Base-by-base conservation (phyloP, 768 basidiomycete genomes). In the Podaxis sp. region DNA sequence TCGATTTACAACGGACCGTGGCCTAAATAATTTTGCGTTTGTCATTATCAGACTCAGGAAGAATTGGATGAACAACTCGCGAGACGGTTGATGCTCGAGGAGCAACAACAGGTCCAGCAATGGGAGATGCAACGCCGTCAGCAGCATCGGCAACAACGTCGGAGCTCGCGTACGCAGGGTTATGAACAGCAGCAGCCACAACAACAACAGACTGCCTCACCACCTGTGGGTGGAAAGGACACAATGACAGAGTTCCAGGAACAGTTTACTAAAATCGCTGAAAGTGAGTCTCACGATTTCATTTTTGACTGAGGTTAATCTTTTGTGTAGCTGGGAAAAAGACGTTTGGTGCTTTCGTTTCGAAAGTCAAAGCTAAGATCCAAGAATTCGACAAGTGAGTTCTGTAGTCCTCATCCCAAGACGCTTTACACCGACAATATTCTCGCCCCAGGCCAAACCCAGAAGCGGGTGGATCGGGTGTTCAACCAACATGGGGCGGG, bases 41-140 rank as follows among this genome's bases (percentile, higher is more conserved):
- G 33, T 9, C 33, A 2, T 33, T 33, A 2, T 9, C 67, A 82
- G 77, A 74, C 86, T 3, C 89, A 92, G 66, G 83, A 86, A 44
- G 87, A 90, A 3, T 78, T 93, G 1, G 93, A 95, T 68, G 93
- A 92, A 70, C 85, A 91, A 67, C 80, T 93, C 56, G 93, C 93
- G 1, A 83, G 90, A 5, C 82, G 84, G 59, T 79, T 95, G 56
- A 78, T 87, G 69, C 75, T 91, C 15, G 87, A 93, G 68, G 89
- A 86, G 22, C 77, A 82, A 67, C 75, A 80, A 24, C 69, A 75
- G 56, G 75, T 78, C 3, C 75, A 79, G 28, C 72, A 72, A 30
- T 73, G 73, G 56, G 79, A 75, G 73, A 57, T 73, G 7, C 70
- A 72, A 64, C 68, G 63, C 51, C 70, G 66, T 24, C 73, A 30